These are phyloP conservation scores for Coprinopsis cinerea DNA, from an alignment of 768 basidiomycete genomes.

Conservation along the genomic window DNA sequence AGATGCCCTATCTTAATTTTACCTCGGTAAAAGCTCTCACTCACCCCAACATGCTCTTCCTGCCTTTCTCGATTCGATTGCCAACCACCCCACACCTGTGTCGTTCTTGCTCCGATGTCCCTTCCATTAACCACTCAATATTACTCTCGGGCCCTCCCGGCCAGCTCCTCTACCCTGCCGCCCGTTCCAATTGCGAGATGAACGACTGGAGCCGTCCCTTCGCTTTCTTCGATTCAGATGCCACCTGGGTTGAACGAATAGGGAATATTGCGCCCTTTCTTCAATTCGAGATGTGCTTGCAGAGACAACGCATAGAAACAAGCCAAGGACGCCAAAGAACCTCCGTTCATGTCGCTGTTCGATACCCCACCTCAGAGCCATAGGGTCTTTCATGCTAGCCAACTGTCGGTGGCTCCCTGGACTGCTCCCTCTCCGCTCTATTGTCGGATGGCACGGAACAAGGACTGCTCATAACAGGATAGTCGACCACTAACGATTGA, in stretches of 20 bases:
- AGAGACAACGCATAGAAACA: not conserved
- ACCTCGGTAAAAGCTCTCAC: not conserved
- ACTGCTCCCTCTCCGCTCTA: not conserved
- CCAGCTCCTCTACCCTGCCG: not conserved
- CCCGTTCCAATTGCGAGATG: not conserved
- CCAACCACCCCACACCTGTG: not conserved
- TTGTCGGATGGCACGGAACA: not conserved
- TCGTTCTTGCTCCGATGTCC: not conserved
- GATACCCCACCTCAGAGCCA: not conserved
- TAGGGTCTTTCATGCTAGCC: not conserved
- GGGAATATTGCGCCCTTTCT: too few relatives aligned
- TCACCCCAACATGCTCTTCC: not conserved
- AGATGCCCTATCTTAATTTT: slow-evolving; percentile 1
- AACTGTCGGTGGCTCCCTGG: not conserved
- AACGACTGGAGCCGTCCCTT: not conserved
- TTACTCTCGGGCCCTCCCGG: not conserved
- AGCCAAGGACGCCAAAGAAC: not conserved
- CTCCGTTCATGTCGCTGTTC: not conserved
- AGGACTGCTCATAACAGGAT: not conserved
- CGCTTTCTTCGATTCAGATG: too few relatives aligned
- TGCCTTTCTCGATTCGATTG: not conserved
- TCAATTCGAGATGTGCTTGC: too few relatives aligned
- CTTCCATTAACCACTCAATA: not conserved
- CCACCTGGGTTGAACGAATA: too few relatives aligned
- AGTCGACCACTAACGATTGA: not conserved